Conservation (phyloP, 164 flowering plant species). For the Protea cynaroides region DNA sequence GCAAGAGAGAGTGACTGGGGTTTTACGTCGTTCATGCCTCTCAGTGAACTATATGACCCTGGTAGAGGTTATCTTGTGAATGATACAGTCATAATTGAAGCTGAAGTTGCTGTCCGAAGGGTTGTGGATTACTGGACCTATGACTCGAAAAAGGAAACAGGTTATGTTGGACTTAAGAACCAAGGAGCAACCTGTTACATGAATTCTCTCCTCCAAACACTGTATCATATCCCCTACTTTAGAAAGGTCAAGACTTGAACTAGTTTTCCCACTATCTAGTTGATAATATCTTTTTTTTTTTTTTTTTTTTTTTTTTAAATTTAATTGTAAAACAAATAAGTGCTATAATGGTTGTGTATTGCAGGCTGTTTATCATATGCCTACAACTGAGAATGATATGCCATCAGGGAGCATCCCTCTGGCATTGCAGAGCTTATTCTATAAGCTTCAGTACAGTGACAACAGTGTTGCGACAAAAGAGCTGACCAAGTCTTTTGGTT, state of each 20-base stretch:
- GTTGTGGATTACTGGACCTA: slow-evolving; percentile 54
- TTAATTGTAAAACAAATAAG: background rate
- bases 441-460: slow-evolving; percentile 65
- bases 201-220: slow-evolving; percentile 71
- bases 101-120: slow-evolving; percentile 61
- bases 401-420: slow-evolving; percentile 65
- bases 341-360: slow-evolving; percentile 2
- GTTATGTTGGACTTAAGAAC: slow-evolving; percentile 68
- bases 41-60: slow-evolving; percentile 62
- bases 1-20: slow-evolving; percentile 81
- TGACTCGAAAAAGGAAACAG: slow-evolving; percentile 72
- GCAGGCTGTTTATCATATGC: slow-evolving; percentile 75
- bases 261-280: background rate
- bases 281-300: background rate
- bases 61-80: slow-evolving; percentile 59
- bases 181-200: slow-evolving; percentile 80
- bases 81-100: slow-evolving; percentile 55
- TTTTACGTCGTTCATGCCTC: slow-evolving; percentile 78
- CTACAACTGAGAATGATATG: slow-evolving; percentile 62
- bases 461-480: slow-evolving; percentile 63
- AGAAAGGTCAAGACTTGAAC: slow-evolving; percentile 40
- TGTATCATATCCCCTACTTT: slow-evolving; percentile 62
- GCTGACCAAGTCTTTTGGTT: slow-evolving; percentile 67
- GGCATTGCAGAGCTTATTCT: slow-evolving; percentile 63
- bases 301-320: background rate